Conservation (phyloP, 2,329 filamentous ascomycete genomes). For the Orbilia ellipsospora region DNA sequence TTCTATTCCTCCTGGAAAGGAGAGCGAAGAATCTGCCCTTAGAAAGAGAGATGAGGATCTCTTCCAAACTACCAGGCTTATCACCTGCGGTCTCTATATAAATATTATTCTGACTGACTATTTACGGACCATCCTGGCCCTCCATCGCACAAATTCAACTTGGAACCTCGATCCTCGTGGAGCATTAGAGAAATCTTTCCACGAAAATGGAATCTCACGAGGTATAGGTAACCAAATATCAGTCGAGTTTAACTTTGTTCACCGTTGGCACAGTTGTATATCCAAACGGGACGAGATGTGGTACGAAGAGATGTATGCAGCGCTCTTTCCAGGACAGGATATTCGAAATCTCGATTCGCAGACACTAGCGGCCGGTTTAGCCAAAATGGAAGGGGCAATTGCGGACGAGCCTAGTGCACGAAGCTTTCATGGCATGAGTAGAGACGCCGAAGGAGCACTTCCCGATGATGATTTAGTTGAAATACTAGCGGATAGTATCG, state of each 20-base stretch:
- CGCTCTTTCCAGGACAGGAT: constrained; percentile 67
- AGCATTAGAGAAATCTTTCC: constrained; percentile 57
- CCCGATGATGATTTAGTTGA: constrained; percentile 79
- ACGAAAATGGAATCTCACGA: constrained; percentile 58
- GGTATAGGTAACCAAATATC: constrained; percentile 86
- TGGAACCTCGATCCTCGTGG: constrained; percentile 73
- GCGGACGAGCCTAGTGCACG: constrained; percentile 76
- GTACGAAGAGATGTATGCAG: constrained; percentile 73
- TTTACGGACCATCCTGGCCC: constrained; percentile 79
- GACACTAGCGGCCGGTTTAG: constrained; percentile 73
- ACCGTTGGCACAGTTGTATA: constrained; percentile 87
- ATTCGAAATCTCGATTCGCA: constrained; percentile 65
- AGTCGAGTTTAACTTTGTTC: constrained; percentile 88
- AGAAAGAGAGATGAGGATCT: constrained; percentile 79
- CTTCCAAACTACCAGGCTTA: constrained; percentile 80
- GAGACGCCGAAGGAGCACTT: constrained; percentile 73
- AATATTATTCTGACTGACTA: constrained; percentile 84
- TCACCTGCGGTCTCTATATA: constrained; percentile 79
- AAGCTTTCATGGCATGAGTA: constrained; percentile 73
- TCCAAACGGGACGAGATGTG: constrained; percentile 80
- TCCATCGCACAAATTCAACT: constrained; percentile 77
- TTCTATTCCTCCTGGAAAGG: constrained; percentile 69
- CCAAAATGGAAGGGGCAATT: constrained; percentile 71
- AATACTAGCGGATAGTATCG: constrained; percentile 75
- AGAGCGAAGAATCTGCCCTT: constrained; percentile 69